Evolutionary conservation across 148 eudicot species (phyloP).

Genomic region (Rhododendron williamsianum): DNA sequence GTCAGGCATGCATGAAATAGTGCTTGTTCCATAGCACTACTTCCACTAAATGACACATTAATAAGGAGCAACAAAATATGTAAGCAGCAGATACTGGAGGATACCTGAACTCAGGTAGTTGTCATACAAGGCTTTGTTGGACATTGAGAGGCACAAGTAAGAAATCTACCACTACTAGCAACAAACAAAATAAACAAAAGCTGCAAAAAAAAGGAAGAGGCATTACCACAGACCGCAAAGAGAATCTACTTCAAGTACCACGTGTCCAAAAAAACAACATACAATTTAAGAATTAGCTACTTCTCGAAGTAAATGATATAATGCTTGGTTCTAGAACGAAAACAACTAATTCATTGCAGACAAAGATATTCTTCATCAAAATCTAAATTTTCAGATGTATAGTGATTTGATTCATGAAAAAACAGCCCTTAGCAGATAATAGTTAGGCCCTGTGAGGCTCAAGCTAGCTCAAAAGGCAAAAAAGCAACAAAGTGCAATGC

Average conservation of each 20-base stretch:
- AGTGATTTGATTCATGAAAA: neutral
- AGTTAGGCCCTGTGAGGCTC: neutral
- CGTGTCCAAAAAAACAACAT: neutral
- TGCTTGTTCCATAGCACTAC: neutral
- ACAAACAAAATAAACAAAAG: neutral
- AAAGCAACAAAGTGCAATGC: neutral
- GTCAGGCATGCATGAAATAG: neutral
- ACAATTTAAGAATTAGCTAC: neutral
- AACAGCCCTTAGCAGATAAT: neutral
- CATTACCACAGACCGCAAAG: neutral
- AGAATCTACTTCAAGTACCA: neutral
- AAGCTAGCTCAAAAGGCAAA: neutral
- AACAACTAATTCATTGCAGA: neutral
- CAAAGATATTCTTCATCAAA: neutral
- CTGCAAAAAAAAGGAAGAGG: neutral
- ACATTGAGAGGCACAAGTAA: neutral
- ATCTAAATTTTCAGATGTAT: neutral
- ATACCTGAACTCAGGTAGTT: neutral
- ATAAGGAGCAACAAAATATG: neutral
- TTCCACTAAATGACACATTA: too few relatives aligned
- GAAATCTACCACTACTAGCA: neutral
- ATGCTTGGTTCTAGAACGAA: neutral
- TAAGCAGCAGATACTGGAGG: slow-evolving; percentile 4
- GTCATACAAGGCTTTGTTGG: neutral
- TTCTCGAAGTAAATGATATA: neutral